These are phyloP conservation scores for Lodderomyces orthopsilosis DNA, from an alignment of 1,139 yeast genomes.

Conservation along the genomic window DNA sequence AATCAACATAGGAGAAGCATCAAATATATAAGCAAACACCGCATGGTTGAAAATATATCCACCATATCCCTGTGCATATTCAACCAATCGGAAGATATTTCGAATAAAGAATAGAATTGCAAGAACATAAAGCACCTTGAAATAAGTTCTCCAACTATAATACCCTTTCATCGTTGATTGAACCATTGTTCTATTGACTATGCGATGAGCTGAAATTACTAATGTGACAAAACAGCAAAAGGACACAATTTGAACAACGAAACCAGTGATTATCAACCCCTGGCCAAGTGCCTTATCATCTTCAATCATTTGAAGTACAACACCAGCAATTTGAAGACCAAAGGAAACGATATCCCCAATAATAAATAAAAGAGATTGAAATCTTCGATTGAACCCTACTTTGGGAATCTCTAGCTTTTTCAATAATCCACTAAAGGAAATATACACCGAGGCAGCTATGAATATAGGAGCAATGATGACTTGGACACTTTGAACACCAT, in stretches of 20 bases:
- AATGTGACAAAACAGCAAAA: background rate
- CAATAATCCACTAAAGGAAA: background rate
- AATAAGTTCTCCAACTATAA: background rate
- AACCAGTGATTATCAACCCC: background rate
- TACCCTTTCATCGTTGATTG: background rate
- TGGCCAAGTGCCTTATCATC: background rate
- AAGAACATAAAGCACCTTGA: background rate
- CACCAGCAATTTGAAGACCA: slow-evolving; percentile 1
- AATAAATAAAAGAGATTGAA: background rate
- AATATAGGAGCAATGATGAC: background rate
- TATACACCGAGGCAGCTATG: background rate
- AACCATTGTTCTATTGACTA: background rate
- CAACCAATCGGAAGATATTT: background rate
- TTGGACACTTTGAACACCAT: slow-evolving; percentile 1
- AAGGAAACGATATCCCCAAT: background rate
- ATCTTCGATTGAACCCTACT: background rate
- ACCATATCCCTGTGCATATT: background rate
- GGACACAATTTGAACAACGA: background rate
- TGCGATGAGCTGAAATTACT: background rate
- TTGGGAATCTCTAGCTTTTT: background rate
- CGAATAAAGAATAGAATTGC: background rate
- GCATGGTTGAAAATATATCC: background rate
- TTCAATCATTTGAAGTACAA: background rate
- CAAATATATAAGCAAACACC: background rate
- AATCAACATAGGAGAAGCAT: background rate